Percentiles rank a stretch among this genome's conserved stretches.
These are phyloP conservation scores for Hondaea fermentalgiana DNA, from an alignment of 108 stramenopile genomes.

Conservation along the genomic window DNA sequence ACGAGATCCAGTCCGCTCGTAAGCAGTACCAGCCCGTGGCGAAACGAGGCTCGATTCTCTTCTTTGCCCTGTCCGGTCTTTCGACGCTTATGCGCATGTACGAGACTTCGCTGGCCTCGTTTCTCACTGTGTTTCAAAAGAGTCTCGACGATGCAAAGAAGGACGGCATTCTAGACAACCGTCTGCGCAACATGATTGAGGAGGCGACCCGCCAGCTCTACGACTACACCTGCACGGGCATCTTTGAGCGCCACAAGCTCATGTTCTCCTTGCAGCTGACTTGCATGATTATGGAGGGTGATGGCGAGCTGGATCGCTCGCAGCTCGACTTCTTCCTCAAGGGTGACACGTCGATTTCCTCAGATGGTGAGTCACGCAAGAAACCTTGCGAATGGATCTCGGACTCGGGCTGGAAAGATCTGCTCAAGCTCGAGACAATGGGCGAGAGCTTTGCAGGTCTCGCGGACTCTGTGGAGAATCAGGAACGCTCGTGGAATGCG, in stretches of 20 bases:
- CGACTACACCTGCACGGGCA: slow-evolving; percentile 65
- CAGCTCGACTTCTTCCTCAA: slow-evolving; percentile 63
- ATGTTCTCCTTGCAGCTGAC: slow-evolving; percentile 54
- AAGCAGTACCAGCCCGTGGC: slow-evolving; percentile 53
- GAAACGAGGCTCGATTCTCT: slow-evolving; percentile 60
- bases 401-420: slow-evolving; percentile 53
- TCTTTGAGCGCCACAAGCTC: slow-evolving; percentile 66
- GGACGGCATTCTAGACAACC: slow-evolving; percentile 48
- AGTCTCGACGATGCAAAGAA: slow-evolving; percentile 52
- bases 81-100: slow-evolving; percentile 58
- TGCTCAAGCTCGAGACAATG: slow-evolving; percentile 36
- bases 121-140: slow-evolving; percentile 52
- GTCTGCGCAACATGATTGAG: slow-evolving; percentile 52
- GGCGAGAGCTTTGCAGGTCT: slow-evolving; percentile 35
- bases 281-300: slow-evolving; percentile 54
- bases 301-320: slow-evolving; percentile 35
- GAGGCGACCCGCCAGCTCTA: slow-evolving; percentile 51
- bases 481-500: slow-evolving; percentile 35
- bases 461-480: background rate
- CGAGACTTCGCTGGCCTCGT: slow-evolving; percentile 58
- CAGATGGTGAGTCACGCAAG: slow-evolving; percentile 23
- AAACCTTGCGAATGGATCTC: slow-evolving; percentile 47
- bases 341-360: slow-evolving; percentile 49
- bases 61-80: slow-evolving; percentile 52
- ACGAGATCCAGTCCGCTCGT: slow-evolving; percentile 51